Evolutionary conservation across 2,329 filamentous ascomycete species (phyloP), one percentile per base, ranked within the genome.

Genomic region (Dactylellina sp.): DNA sequence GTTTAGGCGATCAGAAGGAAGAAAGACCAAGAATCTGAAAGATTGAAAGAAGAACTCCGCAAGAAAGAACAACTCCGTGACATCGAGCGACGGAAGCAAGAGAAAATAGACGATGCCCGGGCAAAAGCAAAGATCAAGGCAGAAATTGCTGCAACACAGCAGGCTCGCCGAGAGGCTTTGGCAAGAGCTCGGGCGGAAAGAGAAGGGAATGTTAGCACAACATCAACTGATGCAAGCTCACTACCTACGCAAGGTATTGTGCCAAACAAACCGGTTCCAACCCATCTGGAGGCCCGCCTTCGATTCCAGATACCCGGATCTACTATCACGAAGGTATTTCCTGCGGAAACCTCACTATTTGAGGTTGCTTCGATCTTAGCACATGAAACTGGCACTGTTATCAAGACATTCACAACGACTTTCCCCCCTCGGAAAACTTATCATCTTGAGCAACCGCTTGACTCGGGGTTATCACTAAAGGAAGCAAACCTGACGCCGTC

Each of bases 71-170:
- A 92, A 80, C 87, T 97, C 80, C 97, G 97, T 82, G 92, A 97
- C 78, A 93, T 92, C 0, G 89, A 89, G 59, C 87, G 88, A 78
- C 97, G 97, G 84, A 89, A 89, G 62, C 87, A 89, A 79, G 95
- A 99, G 83, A 97, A 97, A 84, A 83, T 87, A 44, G 92, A 90
- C 14, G 95, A 98, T 60, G 81, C 90, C 7, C 92, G 92, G 46
- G 94, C 92, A 9, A 95, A 94, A 84, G 91, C 90, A 82, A 88
- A 91, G 37, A 94, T 97, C 81, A 90, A 93, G 82, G 93, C 92
- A 65, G 93, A 93, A 85, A 97, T 99, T 76, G 93, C 95, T 78
- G 93, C 91, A 12, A 93, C 98, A 83, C 97, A 96, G 84, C 91
- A 92, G 78, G 93, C 94, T 79, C 89, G 95, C 61, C 89, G 91